These are phyloP conservation scores for Thalassiosira exigua DNA, from an alignment of 352 stramenopile species.

Conservation along the genomic window DNA sequence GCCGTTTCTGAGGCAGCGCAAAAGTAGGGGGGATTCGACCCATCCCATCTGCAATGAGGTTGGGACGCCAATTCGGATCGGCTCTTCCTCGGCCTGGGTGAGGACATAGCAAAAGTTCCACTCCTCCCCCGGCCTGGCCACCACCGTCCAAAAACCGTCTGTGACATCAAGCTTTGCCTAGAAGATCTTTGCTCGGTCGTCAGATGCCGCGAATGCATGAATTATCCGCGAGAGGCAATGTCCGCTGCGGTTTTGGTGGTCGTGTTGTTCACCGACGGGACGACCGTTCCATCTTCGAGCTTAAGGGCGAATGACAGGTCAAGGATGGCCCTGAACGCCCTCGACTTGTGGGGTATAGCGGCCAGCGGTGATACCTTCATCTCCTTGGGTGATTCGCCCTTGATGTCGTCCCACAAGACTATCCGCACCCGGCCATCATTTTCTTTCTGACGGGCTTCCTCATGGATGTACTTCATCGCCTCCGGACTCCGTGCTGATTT, in stretches of 20 bases:
- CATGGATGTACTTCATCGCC: slow-evolving; percentile 2
- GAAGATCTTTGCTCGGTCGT: slow-evolving; percentile 17
- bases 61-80: slow-evolving; percentile 11
- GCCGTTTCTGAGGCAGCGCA: slow-evolving; percentile 21
- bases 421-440: background rate
- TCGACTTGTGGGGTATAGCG: slow-evolving; percentile 15
- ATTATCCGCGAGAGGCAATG: slow-evolving; percentile 14
- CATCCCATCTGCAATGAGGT: slow-evolving; percentile 33
- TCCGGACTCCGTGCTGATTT: slow-evolving; percentile 4
- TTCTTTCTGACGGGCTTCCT: slow-evolving; percentile 3
- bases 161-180: slow-evolving; percentile 25
- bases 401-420: slow-evolving; percentile 27
- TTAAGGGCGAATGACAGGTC: slow-evolving; percentile 24
- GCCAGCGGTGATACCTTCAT: slow-evolving; percentile 29
- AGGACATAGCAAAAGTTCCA: slow-evolving; percentile 32
- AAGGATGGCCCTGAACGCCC: slow-evolving; percentile 12
- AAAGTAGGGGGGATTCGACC: slow-evolving; percentile 25
- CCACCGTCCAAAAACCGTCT: slow-evolving; percentile 23
- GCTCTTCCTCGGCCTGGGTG: slow-evolving; percentile 14
- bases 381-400: slow-evolving; percentile 6
- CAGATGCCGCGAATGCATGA: slow-evolving; percentile 15
- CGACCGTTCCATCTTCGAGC: background rate
- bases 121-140: background rate
- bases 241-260: slow-evolving; percentile 9
- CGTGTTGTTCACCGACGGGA: slow-evolving; percentile 27